Base-by-base conservation (phyloP, 2,329 filamentous ascomycete genomes). In the Westerdykella aurantiaca region DNA sequence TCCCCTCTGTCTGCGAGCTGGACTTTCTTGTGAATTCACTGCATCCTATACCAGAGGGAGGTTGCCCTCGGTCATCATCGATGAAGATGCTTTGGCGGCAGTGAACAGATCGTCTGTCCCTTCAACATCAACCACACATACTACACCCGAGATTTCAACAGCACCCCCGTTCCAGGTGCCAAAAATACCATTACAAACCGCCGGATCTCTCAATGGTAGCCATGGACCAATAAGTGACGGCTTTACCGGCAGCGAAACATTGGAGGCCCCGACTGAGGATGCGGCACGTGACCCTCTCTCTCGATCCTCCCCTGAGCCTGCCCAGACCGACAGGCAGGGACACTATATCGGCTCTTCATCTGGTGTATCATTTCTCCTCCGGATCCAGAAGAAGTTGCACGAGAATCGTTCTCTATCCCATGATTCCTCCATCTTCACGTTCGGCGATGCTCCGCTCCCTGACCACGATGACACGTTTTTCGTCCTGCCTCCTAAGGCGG, bases 331-430 rank as follows among this genome's bases (percentile, higher is more conserved):
- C 43, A 63, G 62, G 14, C 70, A 75, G 60, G 73, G 70, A 52
- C 64, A 75, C 46, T 75, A 73, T 47, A 68, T 75, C 21, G 73
- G 72, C 0, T 70, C 72, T 4, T 67, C 72, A 0, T 74, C 71
- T 1, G 73, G 71, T 0, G 71, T 71, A 0, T 73, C 72, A 0
- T 78, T 78, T 43, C 59, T 78, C 10, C 66, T 74, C 0, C 64
- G 75, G 7, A 72, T 76, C 1, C 75, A 76, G 56, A 72, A 72
- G 46, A 64, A 70, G 5, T 67, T 78, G 6, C 72, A 71, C 46
- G 65, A 72, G 39, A 68, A 67, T 22, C 41, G 62, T 58, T 41
- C 49, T 3, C 46, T 60, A 10, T 67, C 69, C 4, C 66, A 67
- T 17, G 60, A 69, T 23, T 68, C 67, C 1, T 70, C 72, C 2